Base-by-base conservation (phyloP, 192 early-diverging fungal genomes). In the Coemansia sp. region DNA sequence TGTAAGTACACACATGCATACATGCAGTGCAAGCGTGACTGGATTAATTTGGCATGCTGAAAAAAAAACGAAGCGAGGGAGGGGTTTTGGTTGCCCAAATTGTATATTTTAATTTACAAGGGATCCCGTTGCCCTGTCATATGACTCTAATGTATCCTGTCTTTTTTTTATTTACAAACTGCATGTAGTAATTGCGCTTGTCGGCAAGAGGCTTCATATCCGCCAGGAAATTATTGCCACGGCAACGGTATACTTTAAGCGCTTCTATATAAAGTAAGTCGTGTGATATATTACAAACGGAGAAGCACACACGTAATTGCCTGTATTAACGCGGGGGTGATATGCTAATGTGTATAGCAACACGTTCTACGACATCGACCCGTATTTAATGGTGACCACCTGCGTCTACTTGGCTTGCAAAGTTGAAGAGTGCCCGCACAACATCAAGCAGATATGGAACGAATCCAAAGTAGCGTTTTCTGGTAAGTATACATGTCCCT, bases 391-490 rank as follows among this genome's bases (percentile, higher is more conserved):
- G 31, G 70, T 82, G 1, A 83, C 87, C 7, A 92, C 93, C 5
- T 93, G 91, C 61, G 77, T 94, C 48, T 95, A 94, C 56, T 62
- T 95, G 43, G 95, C 93, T 2, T 88, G 88, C 72, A 95, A 97
- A 65, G 88, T 94, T 40, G 93, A 95, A 62, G 95, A 97, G 65
- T 65, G 60, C 49, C 88, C 86, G 11, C 67, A 82, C n/a, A 85
- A 89, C 38, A 86, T 87, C 42, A 89, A 84, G 54, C 65, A 67
- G 18, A 65, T 84, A 10, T 63, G 62, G 61, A 62, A 31, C 11
- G 81, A 81, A 27, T 48, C 69, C 30, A 82, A 76, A n/a, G 60
- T 63, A 7, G 62, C 71, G 6, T 59, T 69, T 18, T 54, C 58
- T 32, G 80, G 74, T 65, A 64, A 58, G 71, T 69, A 24, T 29